Base-by-base conservation (phyloP, 768 basidiomycete genomes). In the Leucocoprinus sp. region DNA sequence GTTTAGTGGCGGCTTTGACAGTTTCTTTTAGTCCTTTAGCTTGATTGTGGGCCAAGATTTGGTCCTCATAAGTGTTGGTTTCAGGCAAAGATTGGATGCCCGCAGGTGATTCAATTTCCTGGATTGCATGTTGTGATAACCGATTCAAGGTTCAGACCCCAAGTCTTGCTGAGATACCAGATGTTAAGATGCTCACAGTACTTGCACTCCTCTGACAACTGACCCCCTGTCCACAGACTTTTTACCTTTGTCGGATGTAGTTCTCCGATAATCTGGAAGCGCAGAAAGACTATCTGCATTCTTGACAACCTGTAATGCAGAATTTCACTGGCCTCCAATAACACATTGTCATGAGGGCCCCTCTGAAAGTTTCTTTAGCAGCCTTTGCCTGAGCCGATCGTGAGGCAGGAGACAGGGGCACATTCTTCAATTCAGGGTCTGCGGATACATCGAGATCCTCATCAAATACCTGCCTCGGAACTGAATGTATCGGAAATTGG, bases 91-190 rank as follows among this genome's bases (percentile, higher is more conserved):
- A 24, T 36, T 14, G 39, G 17, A 23, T 15, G 38, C 29, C 6
- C n/a, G 23, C 23, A 17, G n/a, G n/a, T 41, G 26, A 48, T 42
- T 34, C 46, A n/a, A 42, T 48, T 34, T 36, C 26, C 15, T 48
- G 39, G 39, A 42, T 48, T 48, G 40, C 40, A 19, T 26, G 39
- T 21, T 21, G 34, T 19, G 42, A 36, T 19, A 48, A 40, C 12
- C 40, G 31, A 36, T 12, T 37, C 23, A 24, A 36, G 26, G 39
- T 7, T 3, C 24, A 35, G 39, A 47, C 38, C 33, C 45, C 45
- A 41, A 39, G 41, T 47, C 31, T 34, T 12, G 19, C 26, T 12
- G 39, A 48, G 33, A 41, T 34, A 18, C 39, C 34, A 21, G 46
- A 48, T 26, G 23, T 34, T 12, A 48, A 29, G 33, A 31, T 41